A percentile compares a stretch with the other conserved stretches of the same genome.
Conservation (phyloP, 192 early-diverging fungal genomes). For the Podila verticillata region DNA sequence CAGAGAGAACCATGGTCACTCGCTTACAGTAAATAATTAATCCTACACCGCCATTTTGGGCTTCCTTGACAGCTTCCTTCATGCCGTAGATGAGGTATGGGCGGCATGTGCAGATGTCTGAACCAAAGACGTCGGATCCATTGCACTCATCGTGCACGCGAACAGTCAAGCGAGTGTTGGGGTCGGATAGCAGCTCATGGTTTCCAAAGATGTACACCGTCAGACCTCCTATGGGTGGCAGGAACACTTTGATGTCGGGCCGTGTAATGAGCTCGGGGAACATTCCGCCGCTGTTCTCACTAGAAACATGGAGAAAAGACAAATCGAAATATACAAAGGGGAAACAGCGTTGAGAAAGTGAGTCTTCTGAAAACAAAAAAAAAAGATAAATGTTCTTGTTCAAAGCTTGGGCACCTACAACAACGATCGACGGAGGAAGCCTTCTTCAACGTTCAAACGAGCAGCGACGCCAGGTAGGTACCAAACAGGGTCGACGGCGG, state of each 20-base stretch:
- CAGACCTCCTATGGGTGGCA: constrained; percentile 95
- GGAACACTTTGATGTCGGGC: constrained; percentile 91
- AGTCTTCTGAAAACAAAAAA: not conserved
- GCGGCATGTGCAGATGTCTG: constrained; percentile 87
- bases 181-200: constrained; percentile 81
- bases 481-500: constrained; percentile 96
- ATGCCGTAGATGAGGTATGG: constrained; percentile 90
- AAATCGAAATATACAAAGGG: not conserved
- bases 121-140: constrained; percentile 88
- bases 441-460: constrained; percentile 89
- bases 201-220: constrained; percentile 95
- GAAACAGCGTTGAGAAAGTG: constrained; percentile 1
- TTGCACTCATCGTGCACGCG: constrained; percentile 98
- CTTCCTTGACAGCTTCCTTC: constrained; percentile 87
- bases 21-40: constrained; percentile 88
- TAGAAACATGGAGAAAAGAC: constrained; percentile 6
- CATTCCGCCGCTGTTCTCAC: constrained; percentile 94
- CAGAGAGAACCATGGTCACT: not conserved
- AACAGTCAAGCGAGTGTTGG: constrained; percentile 82
- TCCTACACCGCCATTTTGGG: constrained; percentile 91
- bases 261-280: constrained; percentile 95
- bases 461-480: constrained; percentile 91
- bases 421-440: constrained; percentile 80
- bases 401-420: constrained; percentile 64
- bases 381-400: not conserved